Percentiles rank a stretch among this genome's conserved stretches.
These are phyloP conservation scores for Immersiporthe knoxdaviesiana DNA, from an alignment of 2,329 filamentous ascomycete species.

Conservation along the genomic window DNA sequence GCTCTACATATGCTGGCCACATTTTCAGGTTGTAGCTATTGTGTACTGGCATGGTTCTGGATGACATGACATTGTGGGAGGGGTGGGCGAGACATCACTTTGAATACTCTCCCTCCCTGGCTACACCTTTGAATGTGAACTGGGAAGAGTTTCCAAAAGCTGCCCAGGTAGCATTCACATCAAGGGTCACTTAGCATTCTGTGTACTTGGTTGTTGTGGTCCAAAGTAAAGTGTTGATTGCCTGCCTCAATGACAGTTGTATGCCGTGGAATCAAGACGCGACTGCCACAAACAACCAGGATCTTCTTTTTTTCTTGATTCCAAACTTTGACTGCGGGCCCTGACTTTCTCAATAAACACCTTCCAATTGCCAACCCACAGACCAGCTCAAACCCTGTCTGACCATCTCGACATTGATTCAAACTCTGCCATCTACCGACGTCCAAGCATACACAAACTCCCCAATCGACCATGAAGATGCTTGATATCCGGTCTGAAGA, in stretches of 20 bases:
- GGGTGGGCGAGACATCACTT: too few species aligned
- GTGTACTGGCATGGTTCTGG: too few species aligned
- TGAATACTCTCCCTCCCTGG: too few species aligned
- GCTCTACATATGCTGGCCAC: too few species aligned
- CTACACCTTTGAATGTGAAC: too few species aligned
- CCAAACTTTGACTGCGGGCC: background rate
- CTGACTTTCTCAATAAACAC: background rate
- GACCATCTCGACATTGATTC: background rate
- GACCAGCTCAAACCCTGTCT: background rate
- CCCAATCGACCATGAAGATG: conserved; percentile 4
- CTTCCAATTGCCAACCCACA: background rate
- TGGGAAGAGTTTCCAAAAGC: too few species aligned
- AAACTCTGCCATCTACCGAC: background rate
- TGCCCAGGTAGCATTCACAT: background rate
- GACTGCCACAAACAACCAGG: conserved; percentile 2
- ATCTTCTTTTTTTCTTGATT: background rate
- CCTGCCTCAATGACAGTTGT: background rate
- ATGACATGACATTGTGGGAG: too few species aligned
- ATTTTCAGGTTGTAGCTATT: too few species aligned
- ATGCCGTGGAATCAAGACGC: background rate
- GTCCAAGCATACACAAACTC: background rate
- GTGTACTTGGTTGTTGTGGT: background rate
- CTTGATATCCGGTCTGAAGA: background rate
- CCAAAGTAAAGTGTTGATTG: background rate
- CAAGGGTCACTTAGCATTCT: background rate